Base-by-base conservation (phyloP, 2,329 filamentous ascomycete genomes). In the Cadophora sp. region DNA sequence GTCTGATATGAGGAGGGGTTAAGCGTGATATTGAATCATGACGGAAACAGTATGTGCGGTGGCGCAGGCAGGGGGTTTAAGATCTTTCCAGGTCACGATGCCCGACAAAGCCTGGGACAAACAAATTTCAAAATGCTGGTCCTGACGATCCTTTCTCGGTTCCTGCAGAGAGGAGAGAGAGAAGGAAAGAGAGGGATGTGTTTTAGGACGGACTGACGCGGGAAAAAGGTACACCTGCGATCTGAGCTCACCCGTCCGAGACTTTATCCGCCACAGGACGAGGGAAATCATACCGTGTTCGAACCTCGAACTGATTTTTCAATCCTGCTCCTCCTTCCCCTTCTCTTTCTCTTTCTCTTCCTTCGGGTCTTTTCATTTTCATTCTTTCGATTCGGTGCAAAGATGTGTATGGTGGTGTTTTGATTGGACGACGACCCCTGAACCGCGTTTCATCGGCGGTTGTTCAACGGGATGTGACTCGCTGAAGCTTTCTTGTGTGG, bases 371-470 rank as follows among this genome's bases (percentile, higher is more conserved):
- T 27, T n/a, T n/a, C n/a, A n/a, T n/a, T n/a, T n/a, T n/a, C n/a
- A 8, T 58, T 58, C 14, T 41, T 7, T 8, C 33, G 4, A 24
- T 24, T 58, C 36, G 20, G 27, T 58, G 55, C 14, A 61, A 8
- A 11, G 20, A 50, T 20, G 41, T 27, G 48, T 50, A 22, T 48
- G 58, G 59, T 36, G 61, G 27, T 30, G 27, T 30, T 68, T 64
- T 70, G 65, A 71, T 72, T 71, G 68, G 70, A 70, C 51, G 53
- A 61, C 47, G 50, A 51, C 27, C 48, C 60, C 64, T 64, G 61
- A 68, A 66, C 62, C 66, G 66, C 64, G 70, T 70, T 73, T 71
- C 68, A 71, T 39, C 22, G 33, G 55, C 55, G n/a, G 55, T 20
- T 16, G 20, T 43, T 56, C 22, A 58, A 22, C 45, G 39, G 45